phyloP scores from a whole-genome alignment of 1,284 basidiomycete genomes.

The Coriolopsis trogii region DNA sequence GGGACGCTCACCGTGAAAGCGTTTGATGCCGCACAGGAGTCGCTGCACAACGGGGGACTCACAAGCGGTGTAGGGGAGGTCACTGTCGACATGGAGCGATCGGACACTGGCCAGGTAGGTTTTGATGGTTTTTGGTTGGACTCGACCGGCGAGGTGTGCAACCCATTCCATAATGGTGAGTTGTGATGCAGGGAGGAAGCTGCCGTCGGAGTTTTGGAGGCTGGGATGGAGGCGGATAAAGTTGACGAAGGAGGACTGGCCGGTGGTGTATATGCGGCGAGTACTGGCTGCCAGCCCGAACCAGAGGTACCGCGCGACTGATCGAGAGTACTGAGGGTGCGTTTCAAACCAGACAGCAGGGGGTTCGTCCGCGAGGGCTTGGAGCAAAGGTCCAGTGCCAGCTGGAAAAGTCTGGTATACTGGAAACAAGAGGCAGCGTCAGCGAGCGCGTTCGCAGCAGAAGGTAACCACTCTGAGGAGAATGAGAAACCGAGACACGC shows the following conservation, averaged over 20 bases:
- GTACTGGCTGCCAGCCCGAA: conserved; percentile 35
- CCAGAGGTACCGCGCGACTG: conserved; percentile 21
- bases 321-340: conserved; percentile 3
- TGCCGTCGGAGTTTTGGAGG: conserved; percentile 13
- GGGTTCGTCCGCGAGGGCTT: conserved; percentile 4
- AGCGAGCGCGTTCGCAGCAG: conserved; percentile 6
- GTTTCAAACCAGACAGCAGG: conserved; percentile 12
- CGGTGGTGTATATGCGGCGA: conserved; percentile 29
- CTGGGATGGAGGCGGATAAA: conserved; percentile 28
- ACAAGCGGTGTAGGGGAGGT: conserved; percentile 27
- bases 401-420: conserved; percentile 9
- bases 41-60: conserved; percentile 28
- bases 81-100: conserved; percentile 30
- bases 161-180: conserved; percentile 33
- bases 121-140: conserved; percentile 37
- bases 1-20: conserved; percentile 28
- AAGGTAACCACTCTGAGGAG: conserved; percentile 3
- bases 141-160: too few species aligned
- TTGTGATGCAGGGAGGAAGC: conserved; percentile 33
- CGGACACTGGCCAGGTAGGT: conserved; percentile 29
- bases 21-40: conserved; percentile 33
- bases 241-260: conserved; percentile 34
- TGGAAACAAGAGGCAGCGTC: conserved; percentile 12
- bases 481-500: conserved; percentile 5
- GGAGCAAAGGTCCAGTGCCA: neutral